Evolutionary conservation across 2,329 filamentous ascomycete species (phyloP).

Genomic region (Alternaria arborescens): DNA sequence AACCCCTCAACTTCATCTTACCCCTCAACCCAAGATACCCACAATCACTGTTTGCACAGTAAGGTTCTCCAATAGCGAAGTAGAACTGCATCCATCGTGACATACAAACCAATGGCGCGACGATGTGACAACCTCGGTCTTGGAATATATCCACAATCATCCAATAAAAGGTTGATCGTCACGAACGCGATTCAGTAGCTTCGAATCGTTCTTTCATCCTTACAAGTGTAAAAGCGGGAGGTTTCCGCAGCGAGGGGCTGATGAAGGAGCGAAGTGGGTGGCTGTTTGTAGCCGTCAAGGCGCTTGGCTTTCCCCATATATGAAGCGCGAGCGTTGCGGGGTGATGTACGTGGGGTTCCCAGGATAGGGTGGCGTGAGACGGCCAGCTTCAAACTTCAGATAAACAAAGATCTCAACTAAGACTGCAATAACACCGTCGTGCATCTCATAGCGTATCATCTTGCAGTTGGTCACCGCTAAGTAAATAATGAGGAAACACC

Average conservation of each 20-base stretch:
- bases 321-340: constrained; percentile 11
- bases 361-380: neutral
- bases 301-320: constrained; percentile 5
- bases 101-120: neutral
- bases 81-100: neutral
- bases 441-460: neutral
- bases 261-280: neutral
- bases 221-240: constrained; percentile 1
- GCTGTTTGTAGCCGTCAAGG: neutral
- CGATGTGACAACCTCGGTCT: neutral
- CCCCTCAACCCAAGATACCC: neutral
- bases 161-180: neutral
- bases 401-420: neutral
- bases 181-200: neutral
- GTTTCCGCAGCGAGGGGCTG: neutral
- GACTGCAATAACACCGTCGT: neutral
- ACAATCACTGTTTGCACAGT: neutral
- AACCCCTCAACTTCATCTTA: constrained; percentile 13
- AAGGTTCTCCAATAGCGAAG: constrained; percentile 1
- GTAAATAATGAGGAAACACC: neutral
- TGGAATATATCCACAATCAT: neutral
- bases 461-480: neutral
- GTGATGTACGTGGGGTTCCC: constrained; percentile 12
- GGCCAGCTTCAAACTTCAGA: neutral
- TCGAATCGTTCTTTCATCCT: neutral